A percentile compares a stretch with the other conserved stretches of the same genome.
Evolutionary conservation across 2,329 filamentous ascomycete species (phyloP).

Genomic region (Trichoderma atrobrunneum): DNA sequence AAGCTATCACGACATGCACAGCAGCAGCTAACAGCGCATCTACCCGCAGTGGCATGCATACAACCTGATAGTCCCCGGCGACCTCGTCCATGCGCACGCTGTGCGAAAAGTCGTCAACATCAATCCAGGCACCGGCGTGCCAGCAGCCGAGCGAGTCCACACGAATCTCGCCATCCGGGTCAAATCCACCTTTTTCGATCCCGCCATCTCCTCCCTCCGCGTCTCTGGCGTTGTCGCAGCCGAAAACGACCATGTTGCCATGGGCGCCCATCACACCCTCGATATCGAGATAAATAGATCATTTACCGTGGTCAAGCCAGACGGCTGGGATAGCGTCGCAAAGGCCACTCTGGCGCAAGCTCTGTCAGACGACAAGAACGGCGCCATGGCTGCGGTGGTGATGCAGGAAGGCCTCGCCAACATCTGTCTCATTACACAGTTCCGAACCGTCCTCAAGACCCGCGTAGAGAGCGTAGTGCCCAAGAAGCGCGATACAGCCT

Average conservation of each 20-base stretch:
- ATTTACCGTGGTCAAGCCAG: slow-evolving; percentile 83
- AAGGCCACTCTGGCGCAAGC: slow-evolving; percentile 75
- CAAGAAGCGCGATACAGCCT: slow-evolving; percentile 62
- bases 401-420: slow-evolving; percentile 88
- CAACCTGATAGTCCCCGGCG: slow-evolving; percentile 55
- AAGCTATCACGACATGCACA: not conserved
- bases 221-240: slow-evolving; percentile 53
- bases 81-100: slow-evolving; percentile 54
- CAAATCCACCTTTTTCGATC: slow-evolving; percentile 58
- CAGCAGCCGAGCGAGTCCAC: slow-evolving; percentile 51
- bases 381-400: slow-evolving; percentile 83
- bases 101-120: slow-evolving; percentile 53
- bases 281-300: slow-evolving; percentile 85
- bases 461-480: slow-evolving; percentile 63
- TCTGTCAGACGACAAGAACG: slow-evolving; percentile 72
- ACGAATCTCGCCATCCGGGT: slow-evolving; percentile 57
- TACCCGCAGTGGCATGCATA: slow-evolving; percentile 56
- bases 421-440: slow-evolving; percentile 78
- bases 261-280: slow-evolving; percentile 59
- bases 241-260: slow-evolving; percentile 52
- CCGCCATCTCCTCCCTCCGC: slow-evolving; percentile 52
- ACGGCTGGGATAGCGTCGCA: slow-evolving; percentile 86
- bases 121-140: slow-evolving; percentile 49
- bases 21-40: not conserved
- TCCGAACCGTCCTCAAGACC: slow-evolving; percentile 69